phyloP scores from a whole-genome alignment of 75 land plant species.

The Ceratopteris richardii region DNA sequence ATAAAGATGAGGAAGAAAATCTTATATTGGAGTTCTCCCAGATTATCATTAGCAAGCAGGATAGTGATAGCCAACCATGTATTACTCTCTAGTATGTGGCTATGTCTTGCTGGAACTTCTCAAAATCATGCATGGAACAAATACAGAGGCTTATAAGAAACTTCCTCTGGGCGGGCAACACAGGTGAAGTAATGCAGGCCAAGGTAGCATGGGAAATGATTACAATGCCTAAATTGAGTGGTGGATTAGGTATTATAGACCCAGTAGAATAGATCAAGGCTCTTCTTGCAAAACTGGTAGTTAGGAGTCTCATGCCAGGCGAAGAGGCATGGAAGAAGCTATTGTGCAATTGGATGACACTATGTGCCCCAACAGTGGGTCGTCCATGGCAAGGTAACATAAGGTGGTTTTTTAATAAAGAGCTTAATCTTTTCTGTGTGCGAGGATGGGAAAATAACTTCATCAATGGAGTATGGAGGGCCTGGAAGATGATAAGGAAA shows the following conservation, averaged over 20 bases:
- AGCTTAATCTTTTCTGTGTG: background rate
- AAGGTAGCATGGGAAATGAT: background rate
- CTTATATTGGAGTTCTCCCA: background rate
- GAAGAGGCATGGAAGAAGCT: background rate
- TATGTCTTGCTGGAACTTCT: conserved; percentile 1
- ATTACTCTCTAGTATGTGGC: background rate
- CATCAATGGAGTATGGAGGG: background rate
- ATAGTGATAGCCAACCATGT: background rate
- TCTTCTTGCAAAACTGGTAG: too few relatives aligned
- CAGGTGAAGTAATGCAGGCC: background rate
- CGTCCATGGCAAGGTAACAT: background rate
- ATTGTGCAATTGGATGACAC: background rate
- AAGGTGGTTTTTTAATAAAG: background rate
- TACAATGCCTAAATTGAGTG: background rate
- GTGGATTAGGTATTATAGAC: background rate
- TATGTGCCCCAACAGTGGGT: background rate
- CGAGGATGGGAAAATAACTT: background rate
- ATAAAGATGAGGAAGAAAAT: background rate
- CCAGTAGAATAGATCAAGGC: background rate
- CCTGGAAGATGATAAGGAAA: background rate
- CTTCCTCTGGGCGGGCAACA: background rate
- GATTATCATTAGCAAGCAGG: background rate
- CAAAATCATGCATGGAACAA: background rate
- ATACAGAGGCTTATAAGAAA: background rate
- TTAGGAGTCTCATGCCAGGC: background rate